Conservation (phyloP, 1,139 yeast genomes). For the Candida anutae region DNA sequence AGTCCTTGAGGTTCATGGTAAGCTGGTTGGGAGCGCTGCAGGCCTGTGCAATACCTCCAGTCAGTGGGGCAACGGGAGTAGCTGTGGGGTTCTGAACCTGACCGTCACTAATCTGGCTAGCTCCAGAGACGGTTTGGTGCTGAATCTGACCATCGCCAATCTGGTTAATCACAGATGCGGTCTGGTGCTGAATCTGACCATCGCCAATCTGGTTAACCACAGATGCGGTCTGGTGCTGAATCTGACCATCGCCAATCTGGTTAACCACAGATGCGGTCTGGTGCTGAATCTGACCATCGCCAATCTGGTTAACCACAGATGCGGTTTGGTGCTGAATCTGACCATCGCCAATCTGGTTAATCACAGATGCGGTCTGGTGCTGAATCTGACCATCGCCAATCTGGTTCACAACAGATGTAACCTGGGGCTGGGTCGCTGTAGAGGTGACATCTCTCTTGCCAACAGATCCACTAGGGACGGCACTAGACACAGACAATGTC, state of each 20-base stretch:
- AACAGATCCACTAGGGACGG: conserved; percentile 16
- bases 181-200: conserved; percentile 33
- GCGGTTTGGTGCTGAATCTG: conserved; percentile 32
- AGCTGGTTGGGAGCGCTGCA: conserved; percentile 48
- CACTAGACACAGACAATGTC: conserved; percentile 30
- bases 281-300: conserved; percentile 39
- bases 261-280: conserved; percentile 25
- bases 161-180: conserved; percentile 36
- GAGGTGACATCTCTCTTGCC: conserved; percentile 23
- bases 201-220: conserved; percentile 30
- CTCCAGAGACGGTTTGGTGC: conserved; percentile 34
- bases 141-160: conserved; percentile 46
- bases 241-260: conserved; percentile 42
- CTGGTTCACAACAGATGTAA: conserved; percentile 29
- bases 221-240: conserved; percentile 33
- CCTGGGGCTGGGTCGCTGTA: too few species aligned
- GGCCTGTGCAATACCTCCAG: conserved; percentile 18
- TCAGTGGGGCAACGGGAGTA: conserved; percentile 14
- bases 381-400: conserved; percentile 36
- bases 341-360: conserved; percentile 19
- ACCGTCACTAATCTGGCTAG: conserved; percentile 22
- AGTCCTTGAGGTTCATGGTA: conserved; percentile 44
- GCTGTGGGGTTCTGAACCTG: conserved; percentile 30
- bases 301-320: conserved; percentile 42
- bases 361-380: conserved; percentile 21